Conservation (phyloP, 2,329 filamentous ascomycete species). For the Trichoderma sp. region DNA sequence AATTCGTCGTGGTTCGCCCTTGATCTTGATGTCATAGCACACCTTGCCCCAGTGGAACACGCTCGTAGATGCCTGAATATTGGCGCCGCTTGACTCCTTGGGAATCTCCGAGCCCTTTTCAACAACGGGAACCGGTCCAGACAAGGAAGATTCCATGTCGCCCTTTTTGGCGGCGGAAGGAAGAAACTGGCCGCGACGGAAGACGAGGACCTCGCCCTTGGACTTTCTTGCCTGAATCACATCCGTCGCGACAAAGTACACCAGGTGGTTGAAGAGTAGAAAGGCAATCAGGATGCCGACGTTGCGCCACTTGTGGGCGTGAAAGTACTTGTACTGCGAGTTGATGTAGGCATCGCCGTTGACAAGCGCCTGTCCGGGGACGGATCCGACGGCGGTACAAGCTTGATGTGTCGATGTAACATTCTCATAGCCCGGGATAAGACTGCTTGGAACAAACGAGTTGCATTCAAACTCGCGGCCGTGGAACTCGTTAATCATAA, state of each 20-base stretch:
- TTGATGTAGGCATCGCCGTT: constrained; percentile 43
- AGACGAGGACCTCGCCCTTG: constrained; percentile 63
- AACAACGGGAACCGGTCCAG: background rate
- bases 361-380: constrained; percentile 39
- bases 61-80: constrained; percentile 5
- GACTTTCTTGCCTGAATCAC: constrained; percentile 51
- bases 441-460: constrained; percentile 24
- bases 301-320: constrained; percentile 56
- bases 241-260: constrained; percentile 54
- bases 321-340: constrained; percentile 48
- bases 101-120: constrained; percentile 10
- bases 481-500: constrained; percentile 68
- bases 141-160: background rate
- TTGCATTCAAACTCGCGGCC: constrained; percentile 35
- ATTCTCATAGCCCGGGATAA: constrained; percentile 30
- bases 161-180: background rate
- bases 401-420: background rate
- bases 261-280: constrained; percentile 47
- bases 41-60: constrained; percentile 60
- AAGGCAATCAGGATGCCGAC: constrained; percentile 58
- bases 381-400: constrained; percentile 46
- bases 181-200: constrained; percentile 31
- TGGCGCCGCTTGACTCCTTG: background rate
- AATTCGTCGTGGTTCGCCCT: constrained; percentile 64
- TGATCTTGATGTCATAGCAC: constrained; percentile 73